Evolutionary conservation across 2,329 filamentous ascomycete genomes (phyloP), one percentile per base, ranked within the genome.

Genomic region (Aspergillus pseudonomiae): DNA sequence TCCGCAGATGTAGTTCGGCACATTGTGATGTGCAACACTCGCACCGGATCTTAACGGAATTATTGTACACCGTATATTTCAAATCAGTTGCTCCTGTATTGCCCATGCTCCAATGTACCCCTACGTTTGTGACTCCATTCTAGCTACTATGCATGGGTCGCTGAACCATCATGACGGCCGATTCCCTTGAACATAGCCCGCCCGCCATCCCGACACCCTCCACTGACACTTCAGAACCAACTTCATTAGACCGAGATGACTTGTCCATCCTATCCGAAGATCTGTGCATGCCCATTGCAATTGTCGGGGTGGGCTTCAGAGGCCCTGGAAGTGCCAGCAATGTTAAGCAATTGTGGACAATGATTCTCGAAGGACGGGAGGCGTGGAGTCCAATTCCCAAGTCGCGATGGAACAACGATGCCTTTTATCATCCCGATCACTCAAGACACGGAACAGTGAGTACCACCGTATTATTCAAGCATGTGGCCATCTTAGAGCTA

Each of bases 391-490:
- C 30, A 1, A 73, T 74, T 24, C 69, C 71, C 7, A 58, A 45
- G 6, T 39, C 30, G 1, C 63, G 69, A 52, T 70, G 68, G 71
- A 73, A 72, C 6, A 63, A 58, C 10, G 57, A 61, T 12, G 68
- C 68, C 19, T 74, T 73, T n/a, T 67, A 70, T 48, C 73, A 74
- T 59, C 71, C 70, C 11, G 67, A 74, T 34, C 59, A 72, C 52
- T 46, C 62, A 12, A 59, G 69, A 21, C 68, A 71, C 62, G 71
- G 72, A 34, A 70, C 70, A 26, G 72, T 74, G 61, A 3, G 14
- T 19, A 26, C 24, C 0, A 1, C 5, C 4, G 6, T 28, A 3
- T 28, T 4, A 12, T 50, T 26, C 5, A 7, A 0, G 1, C 1
- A 11, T 43, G 14, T 9, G 19, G n/a, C 41, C 6, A 19, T 43